Conservation (phyloP, 257 asterid genomes). For the Leonotis leonurus region DNA sequence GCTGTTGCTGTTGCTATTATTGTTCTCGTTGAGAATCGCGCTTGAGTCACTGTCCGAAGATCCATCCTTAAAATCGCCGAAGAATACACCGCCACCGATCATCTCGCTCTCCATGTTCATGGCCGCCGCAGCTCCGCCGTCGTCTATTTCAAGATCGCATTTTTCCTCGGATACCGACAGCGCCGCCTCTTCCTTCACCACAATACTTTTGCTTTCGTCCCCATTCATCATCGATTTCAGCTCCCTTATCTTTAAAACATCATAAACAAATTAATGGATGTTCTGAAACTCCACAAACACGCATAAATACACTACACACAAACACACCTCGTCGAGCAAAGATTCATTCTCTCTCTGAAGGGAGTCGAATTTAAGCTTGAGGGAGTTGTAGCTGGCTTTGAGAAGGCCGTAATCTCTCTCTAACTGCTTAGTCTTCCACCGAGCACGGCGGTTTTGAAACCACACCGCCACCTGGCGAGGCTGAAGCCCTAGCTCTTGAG, state of each 20-base stretch:
- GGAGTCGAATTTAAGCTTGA: conserved; percentile 41
- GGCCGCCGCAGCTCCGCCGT: conserved; percentile 29
- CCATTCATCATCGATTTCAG: conserved; percentile 46
- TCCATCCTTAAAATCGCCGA: conserved; percentile 58
- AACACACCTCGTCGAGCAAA: conserved; percentile 53
- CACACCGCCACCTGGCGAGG: conserved; percentile 95
- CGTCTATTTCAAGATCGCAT: conserved; percentile 16
- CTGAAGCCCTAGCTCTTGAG: conserved; percentile 80
- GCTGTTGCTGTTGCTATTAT: too few relatives aligned
- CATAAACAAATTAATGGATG: background rate
- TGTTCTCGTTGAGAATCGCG: conserved; percentile 69
- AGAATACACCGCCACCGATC: conserved; percentile 13
- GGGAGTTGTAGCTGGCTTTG: conserved; percentile 59
- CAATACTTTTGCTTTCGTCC: conserved; percentile 33
- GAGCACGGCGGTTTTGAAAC: conserved; percentile 93
- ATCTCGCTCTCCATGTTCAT: conserved; percentile 29
- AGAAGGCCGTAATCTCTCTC: conserved; percentile 76
- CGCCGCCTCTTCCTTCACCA: conserved; percentile 50
- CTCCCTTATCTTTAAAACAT: conserved; percentile 40
- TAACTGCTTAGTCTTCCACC: conserved; percentile 84
- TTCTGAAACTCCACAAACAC: background rate
- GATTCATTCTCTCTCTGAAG: conserved; percentile 60
- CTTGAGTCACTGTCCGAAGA: conserved; percentile 78
- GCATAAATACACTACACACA: too few relatives aligned
- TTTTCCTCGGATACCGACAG: conserved; percentile 42